phyloP scores from a whole-genome alignment of 805 yeast species.

The Helenozyma rhizophorensis region DNA sequence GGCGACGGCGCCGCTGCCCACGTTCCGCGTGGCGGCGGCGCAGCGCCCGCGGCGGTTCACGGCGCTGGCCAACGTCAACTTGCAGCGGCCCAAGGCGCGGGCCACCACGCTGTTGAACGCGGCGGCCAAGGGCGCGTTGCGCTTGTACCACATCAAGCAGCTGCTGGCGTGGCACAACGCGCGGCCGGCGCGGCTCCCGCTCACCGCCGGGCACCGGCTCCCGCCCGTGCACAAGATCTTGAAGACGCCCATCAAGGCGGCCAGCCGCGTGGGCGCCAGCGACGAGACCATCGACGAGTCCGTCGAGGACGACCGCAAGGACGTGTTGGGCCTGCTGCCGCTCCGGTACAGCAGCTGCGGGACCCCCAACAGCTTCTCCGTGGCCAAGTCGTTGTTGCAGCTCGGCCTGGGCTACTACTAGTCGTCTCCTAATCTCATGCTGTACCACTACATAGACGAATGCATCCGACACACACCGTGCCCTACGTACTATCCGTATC shows the following conservation, averaged over 20 bases:
- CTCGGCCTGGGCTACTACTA: conserved; percentile 31
- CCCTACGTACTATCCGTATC: too few relatives aligned
- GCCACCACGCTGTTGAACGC: conserved; percentile 10
- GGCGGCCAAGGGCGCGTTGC: conserved; percentile 23
- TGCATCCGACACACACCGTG: not conserved
- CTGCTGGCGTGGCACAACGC: conserved; percentile 28
- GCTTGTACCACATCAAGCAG: conserved; percentile 36
- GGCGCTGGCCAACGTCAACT: conserved; percentile 13
- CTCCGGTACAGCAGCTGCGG: conserved; percentile 28
- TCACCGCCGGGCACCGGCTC: conserved; percentile 11
- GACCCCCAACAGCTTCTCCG: conserved; percentile 44
- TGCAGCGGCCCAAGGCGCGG: conserved; percentile 7
- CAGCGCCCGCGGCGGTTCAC: conserved; percentile 7
- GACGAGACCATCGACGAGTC: conserved; percentile 22
- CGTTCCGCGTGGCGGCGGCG: conserved; percentile 10
- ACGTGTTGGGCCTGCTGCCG: conserved; percentile 34
- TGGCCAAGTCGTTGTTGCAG: conserved; percentile 43
- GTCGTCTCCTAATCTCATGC: not conserved
- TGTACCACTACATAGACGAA: conserved; percentile 3
- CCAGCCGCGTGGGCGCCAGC: conserved; percentile 19
- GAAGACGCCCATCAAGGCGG: conserved; percentile 39
- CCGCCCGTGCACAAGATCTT: conserved; percentile 42
- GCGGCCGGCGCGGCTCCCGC: conserved; percentile 9
- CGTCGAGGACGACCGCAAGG: conserved; percentile 14
- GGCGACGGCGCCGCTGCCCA: conserved; percentile 11